Conservation (phyloP, 2,329 filamentous ascomycete species). For the Colletotrichum liriopes region DNA sequence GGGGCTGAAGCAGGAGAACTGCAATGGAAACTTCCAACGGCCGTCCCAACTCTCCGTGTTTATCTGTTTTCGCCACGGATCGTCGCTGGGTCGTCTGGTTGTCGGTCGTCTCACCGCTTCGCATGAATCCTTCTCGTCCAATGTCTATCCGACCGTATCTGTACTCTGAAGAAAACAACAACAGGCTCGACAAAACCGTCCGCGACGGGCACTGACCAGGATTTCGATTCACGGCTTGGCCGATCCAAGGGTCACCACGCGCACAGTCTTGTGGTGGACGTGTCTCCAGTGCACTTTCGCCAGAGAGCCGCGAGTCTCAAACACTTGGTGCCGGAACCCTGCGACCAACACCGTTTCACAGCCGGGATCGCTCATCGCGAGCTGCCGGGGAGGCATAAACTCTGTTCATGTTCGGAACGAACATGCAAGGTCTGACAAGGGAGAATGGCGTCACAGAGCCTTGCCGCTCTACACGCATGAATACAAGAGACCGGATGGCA, state of each 20-base stretch:
- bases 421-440: slow-evolving; percentile 34
- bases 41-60: slow-evolving; percentile 20
- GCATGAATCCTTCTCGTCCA: slow-evolving; percentile 37
- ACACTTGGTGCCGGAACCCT: slow-evolving; percentile 50
- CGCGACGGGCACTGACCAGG: slow-evolving; percentile 36
- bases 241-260: slow-evolving; percentile 30
- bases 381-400: slow-evolving; percentile 33
- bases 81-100: slow-evolving; percentile 32
- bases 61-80: slow-evolving; percentile 21
- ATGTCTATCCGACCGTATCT: slow-evolving; percentile 9
- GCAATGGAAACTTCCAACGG: not conserved
- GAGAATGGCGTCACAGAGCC: slow-evolving; percentile 32
- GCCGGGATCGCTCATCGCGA: slow-evolving; percentile 30
- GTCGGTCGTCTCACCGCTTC: slow-evolving; percentile 30
- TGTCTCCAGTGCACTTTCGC: not conserved
- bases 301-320: slow-evolving; percentile 51
- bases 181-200: slow-evolving; percentile 30
- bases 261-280: slow-evolving; percentile 14
- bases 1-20: slow-evolving; percentile 19
- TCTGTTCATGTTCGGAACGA: slow-evolving; percentile 40
- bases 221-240: slow-evolving; percentile 37
- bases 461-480: slow-evolving; percentile 28
- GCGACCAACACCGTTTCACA: slow-evolving; percentile 52
- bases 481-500: slow-evolving; percentile 39
- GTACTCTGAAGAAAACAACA: slow-evolving; percentile 17